Base-by-base conservation (phyloP, 1,284 basidiomycete species). In the Ustilago bromivora region DNA sequence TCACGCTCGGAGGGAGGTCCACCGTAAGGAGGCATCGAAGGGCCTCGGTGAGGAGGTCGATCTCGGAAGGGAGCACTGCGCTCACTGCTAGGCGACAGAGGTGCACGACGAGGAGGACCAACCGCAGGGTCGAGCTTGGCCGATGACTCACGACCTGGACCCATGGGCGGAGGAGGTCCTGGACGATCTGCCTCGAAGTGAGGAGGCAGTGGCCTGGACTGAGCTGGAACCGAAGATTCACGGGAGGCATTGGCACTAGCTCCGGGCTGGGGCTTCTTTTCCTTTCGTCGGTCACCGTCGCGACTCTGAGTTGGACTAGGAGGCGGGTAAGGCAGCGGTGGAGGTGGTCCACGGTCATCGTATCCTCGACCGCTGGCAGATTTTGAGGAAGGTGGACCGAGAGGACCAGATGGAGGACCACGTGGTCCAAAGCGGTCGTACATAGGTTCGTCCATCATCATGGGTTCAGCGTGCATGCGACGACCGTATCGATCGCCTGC, bases 401-500 rank as follows among this genome's bases (percentile, higher is more conserved):
- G 64, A 0, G 68, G 65, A 4, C 73, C 73, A 31, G 74, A 76
- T 31, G 69, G 69, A 23, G 74, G 74, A n/a, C 66, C 70, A 17
- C 70, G 63, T 28, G 75, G 66, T 28, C 66, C 75, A 28, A 66
- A 70, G 2, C 75, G 69, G 28, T 77, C 75, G 58, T 77, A 77
- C 63, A 66, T 66, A 34, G 64, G 57, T 17, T 72, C 75, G 43
- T 77, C 75, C 35, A 66, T 61, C 52, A 73, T 61, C 61, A 77
- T 72, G n/a, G 71, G 62, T 13, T 68, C 71, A 36, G 55, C 66
- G 41, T 69, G 75, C 41, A 72, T 61, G 43, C 66, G 66, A 36
- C 75, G 75, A 32, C 70, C 75, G 52, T 72, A 77, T 35, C 75
- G 75, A 59, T 77, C 75, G 11, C 60, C 66, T 15, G 66, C 54